A percentile compares a stretch with the other conserved stretches of the same genome.
phyloP scores from a whole-genome alignment of 371 early-diverging fungal genomes.

The Rhizopus sp. region DNA sequence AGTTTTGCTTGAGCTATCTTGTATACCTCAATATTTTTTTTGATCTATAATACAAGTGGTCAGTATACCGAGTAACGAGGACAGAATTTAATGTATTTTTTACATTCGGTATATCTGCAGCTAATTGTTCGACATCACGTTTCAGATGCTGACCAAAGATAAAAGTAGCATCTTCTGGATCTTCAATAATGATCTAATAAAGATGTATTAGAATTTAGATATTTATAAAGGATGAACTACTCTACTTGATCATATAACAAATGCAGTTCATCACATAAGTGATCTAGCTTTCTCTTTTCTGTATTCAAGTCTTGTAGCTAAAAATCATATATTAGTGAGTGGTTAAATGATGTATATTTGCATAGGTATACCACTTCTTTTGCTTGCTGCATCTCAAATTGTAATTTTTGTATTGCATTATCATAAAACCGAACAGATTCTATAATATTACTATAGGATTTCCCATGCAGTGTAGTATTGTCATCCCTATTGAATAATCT shows the following conservation, averaged over 20 bases:
- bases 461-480: slow-evolving; percentile 5
- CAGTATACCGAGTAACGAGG: not conserved
- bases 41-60: slow-evolving; percentile 22
- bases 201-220: not conserved
- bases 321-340: not conserved
- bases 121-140: slow-evolving; percentile 37
- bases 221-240: not conserved
- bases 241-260: slow-evolving; percentile 40
- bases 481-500: slow-evolving; percentile 4
- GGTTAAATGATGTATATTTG: not conserved
- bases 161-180: slow-evolving; percentile 25
- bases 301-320: slow-evolving; percentile 33
- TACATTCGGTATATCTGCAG: slow-evolving; percentile 37
- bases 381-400: slow-evolving; percentile 35
- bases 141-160: slow-evolving; percentile 37
- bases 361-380: slow-evolving; percentile 28
- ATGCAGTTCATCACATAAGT: slow-evolving; percentile 32
- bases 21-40: slow-evolving; percentile 28
- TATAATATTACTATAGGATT: slow-evolving; percentile 19
- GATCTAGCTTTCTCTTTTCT: slow-evolving; percentile 36
- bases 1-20: slow-evolving; percentile 32
- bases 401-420: slow-evolving; percentile 23
- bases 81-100: not conserved
- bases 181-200: slow-evolving; percentile 31
- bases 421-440: slow-evolving; percentile 35